phyloP scores from a whole-genome alignment of 208 protist species.

The Balamuthia mandrillaris region DNA sequence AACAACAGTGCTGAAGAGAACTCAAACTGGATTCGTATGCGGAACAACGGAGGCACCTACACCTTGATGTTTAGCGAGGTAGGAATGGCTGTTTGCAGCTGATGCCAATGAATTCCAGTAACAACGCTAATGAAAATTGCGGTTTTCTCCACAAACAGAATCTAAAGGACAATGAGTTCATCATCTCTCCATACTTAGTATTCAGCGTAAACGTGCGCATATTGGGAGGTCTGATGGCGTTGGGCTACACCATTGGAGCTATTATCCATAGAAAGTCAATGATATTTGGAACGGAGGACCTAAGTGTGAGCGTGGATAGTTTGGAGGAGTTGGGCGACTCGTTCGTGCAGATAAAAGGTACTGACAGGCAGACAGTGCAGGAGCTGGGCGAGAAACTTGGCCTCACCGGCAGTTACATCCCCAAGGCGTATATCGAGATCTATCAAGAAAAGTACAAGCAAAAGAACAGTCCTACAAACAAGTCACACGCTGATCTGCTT shows the following conservation, averaged over 20 bases:
- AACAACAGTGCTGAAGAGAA: background rate
- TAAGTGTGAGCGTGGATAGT: background rate
- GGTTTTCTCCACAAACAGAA: too few species aligned
- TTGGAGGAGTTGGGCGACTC: background rate
- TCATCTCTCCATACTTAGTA: slow-evolving; percentile 47
- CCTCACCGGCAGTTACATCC: background rate
- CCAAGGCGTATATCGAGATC: slow-evolving; percentile 12
- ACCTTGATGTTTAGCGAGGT: slow-evolving; percentile 50
- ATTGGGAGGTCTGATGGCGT: slow-evolving; percentile 47
- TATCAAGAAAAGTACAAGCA: background rate
- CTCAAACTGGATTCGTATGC: slow-evolving; percentile 52
- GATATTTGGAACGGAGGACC: background rate
- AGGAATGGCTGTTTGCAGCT: too few species aligned
- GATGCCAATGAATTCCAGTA: too few species aligned
- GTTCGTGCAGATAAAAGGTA: background rate
- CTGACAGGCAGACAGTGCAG: background rate
- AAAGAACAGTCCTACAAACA: too few species aligned
- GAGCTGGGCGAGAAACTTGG: background rate
- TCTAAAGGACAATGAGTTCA: slow-evolving; percentile 47
- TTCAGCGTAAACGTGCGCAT: slow-evolving; percentile 44
- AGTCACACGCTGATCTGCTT: too few species aligned
- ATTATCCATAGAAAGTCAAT: slow-evolving; percentile 25
- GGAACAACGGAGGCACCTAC: slow-evolving; percentile 48
- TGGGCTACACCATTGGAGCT: slow-evolving; percentile 47
- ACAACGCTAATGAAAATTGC: too few species aligned